phyloP scores from a whole-genome alignment of 2,329 filamentous ascomycete species.

The Scleromitrula shiraiana region DNA sequence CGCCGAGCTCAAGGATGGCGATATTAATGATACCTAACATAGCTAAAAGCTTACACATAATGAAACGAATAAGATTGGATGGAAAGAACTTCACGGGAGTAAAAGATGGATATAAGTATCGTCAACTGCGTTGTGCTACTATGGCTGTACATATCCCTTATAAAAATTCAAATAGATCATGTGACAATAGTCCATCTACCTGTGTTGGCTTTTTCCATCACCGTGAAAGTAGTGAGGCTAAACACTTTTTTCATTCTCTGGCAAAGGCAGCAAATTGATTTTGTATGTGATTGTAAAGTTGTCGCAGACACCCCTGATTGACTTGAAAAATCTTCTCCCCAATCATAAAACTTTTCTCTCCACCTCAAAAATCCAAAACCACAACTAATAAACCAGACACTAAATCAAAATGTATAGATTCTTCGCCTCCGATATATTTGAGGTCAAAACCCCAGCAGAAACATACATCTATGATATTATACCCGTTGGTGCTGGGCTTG shows the following conservation, averaged over 20 bases:
- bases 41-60: too few relatives aligned
- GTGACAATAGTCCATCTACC: background rate
- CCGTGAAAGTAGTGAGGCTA: background rate
- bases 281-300: background rate
- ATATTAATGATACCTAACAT: too few relatives aligned
- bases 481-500: constrained; percentile 23
- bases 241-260: too few relatives aligned
- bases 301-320: too few relatives aligned
- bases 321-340: background rate
- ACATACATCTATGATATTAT: constrained; percentile 39
- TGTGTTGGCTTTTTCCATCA: background rate
- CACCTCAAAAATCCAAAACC: constrained; percentile 1
- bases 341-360: background rate
- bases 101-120: too few relatives aligned
- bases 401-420: constrained; percentile 29
- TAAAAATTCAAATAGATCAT: background rate
- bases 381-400: background rate
- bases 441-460: constrained; percentile 22
- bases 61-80: too few relatives aligned
- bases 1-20: too few relatives aligned
- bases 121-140: too few relatives aligned
- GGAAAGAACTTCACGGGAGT: too few relatives aligned
- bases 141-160: too few relatives aligned
- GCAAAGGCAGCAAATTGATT: too few relatives aligned
- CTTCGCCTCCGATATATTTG: constrained; percentile 18